These are phyloP conservation scores for Saccharum spontaneum DNA, from an alignment of 176 grass and related monocot species.

Conservation along the genomic window DNA sequence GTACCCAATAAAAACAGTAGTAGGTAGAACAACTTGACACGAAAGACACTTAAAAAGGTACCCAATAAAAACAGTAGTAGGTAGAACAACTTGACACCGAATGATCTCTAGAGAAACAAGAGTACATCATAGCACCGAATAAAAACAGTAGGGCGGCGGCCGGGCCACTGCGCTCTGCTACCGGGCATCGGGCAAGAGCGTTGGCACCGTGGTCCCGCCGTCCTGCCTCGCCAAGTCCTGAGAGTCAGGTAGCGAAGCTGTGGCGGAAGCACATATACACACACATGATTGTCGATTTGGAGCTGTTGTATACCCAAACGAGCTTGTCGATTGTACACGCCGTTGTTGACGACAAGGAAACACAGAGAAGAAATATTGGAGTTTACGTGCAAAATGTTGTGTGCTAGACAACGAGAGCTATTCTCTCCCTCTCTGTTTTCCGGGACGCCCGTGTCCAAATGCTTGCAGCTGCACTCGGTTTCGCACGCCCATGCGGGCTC, in stretches of 20 bases:
- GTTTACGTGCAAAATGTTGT: background rate
- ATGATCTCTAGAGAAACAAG: no score
- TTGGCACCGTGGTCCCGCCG: conserved; percentile 38
- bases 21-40: no score
- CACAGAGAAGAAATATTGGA: background rate
- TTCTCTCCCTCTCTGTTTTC: no score
- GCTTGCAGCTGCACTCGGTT: no score
- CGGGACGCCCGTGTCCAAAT: no score
- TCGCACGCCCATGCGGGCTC: no score
- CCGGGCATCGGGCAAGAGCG: conserved; percentile 48
- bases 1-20: no score
- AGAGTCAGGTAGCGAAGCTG: background rate
- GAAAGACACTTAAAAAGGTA: no score
- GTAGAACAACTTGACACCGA: no score
- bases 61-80: no score
- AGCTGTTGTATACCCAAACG: background rate
- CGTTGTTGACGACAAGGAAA: background rate
- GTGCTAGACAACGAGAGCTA: background rate
- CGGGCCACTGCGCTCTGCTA: conserved; percentile 46
- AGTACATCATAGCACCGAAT: no score
- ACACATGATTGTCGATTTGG: background rate
- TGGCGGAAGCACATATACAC: background rate
- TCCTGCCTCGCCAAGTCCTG: conserved; percentile 44
- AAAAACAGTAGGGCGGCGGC: conserved; percentile 50
- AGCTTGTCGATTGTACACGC: background rate